phyloP scores from a whole-genome alignment of 2,329 filamentous ascomycete genomes.

The Penicillium sp. region DNA sequence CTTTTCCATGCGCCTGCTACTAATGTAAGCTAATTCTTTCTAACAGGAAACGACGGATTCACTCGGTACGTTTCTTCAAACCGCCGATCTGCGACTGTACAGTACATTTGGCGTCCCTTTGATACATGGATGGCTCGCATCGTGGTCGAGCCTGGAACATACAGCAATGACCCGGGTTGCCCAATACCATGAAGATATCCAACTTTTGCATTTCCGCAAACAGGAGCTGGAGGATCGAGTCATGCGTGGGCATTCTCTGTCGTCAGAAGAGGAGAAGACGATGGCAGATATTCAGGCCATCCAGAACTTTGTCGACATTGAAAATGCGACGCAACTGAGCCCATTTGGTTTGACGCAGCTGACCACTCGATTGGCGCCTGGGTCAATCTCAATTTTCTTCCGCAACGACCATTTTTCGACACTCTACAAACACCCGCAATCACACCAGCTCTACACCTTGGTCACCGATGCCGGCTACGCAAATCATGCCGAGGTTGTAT shows the following conservation, averaged over 20 bases:
- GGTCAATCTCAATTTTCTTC: conserved; percentile 86
- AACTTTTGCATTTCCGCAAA: conserved; percentile 82
- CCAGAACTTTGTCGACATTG: conserved; percentile 70
- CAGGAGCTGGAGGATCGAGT: conserved; percentile 85
- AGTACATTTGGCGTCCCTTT: conserved; percentile 83
- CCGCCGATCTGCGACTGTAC: conserved; percentile 85
- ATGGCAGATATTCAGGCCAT: conserved; percentile 83
- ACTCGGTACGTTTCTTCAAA: conserved; percentile 81
- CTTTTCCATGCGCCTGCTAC: background rate
- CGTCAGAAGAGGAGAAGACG: conserved; percentile 69
- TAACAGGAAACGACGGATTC: conserved; percentile 34
- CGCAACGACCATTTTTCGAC: conserved; percentile 97
- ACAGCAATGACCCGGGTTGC: conserved; percentile 71
- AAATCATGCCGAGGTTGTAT: conserved; percentile 84
- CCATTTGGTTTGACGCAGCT: conserved; percentile 75
- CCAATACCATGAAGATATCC: conserved; percentile 84
- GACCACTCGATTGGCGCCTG: conserved; percentile 66
- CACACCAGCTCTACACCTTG: conserved; percentile 71
- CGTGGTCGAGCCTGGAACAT: conserved; percentile 63
- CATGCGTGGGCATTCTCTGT: conserved; percentile 58
- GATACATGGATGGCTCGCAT: conserved; percentile 88
- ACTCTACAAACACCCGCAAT: conserved; percentile 81
- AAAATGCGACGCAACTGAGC: conserved; percentile 84
- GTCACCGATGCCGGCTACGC: conserved; percentile 93
- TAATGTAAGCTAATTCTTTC: background rate